Conservation (phyloP, 345 rosid species). For the Sonneratia alba region DNA sequence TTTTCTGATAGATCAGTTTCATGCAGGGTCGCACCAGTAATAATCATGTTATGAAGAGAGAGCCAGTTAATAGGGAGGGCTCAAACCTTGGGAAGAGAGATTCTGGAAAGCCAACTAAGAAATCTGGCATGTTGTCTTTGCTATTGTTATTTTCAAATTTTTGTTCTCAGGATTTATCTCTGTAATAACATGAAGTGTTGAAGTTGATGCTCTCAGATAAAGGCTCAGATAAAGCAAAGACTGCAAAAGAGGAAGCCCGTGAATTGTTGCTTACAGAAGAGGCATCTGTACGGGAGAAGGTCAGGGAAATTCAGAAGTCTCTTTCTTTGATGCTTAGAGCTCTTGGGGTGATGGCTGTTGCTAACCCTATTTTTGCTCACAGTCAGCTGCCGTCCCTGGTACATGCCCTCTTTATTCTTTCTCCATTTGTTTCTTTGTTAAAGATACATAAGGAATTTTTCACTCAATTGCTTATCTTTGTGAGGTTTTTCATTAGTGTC, state of each 20-base stretch:
- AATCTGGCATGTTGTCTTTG: slow-evolving; percentile 41
- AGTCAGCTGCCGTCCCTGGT: slow-evolving; percentile 90
- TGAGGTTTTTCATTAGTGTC: background rate
- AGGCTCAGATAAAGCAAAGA: slow-evolving; percentile 79
- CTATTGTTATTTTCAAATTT: background rate
- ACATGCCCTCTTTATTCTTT: slow-evolving; percentile 15
- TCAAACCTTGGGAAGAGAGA: slow-evolving; percentile 55
- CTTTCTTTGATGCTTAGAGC: slow-evolving; percentile 66
- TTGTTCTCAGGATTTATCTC: slow-evolving; percentile 2
- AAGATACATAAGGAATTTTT: background rate
- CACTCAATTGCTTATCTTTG: background rate
- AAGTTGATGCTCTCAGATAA: slow-evolving; percentile 41
- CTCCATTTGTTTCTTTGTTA: background rate
- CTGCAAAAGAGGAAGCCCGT: slow-evolving; percentile 92
- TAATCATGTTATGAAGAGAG: slow-evolving; percentile 56
- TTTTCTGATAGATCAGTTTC: slow-evolving; percentile 4
- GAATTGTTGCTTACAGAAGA: slow-evolving; percentile 88
- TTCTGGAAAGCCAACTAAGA: slow-evolving; percentile 50
- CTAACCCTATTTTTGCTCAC: slow-evolving; percentile 90
- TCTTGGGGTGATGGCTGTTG: slow-evolving; percentile 81
- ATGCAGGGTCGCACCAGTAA: slow-evolving; percentile 36
- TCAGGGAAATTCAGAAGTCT: slow-evolving; percentile 47
- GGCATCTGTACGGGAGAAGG: slow-evolving; percentile 61
- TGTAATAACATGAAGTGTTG: slow-evolving; percentile 3
- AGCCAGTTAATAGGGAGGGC: slow-evolving; percentile 44